Base-by-base conservation (phyloP, 305 asterid genomes). In the Solanum chacoense region DNA sequence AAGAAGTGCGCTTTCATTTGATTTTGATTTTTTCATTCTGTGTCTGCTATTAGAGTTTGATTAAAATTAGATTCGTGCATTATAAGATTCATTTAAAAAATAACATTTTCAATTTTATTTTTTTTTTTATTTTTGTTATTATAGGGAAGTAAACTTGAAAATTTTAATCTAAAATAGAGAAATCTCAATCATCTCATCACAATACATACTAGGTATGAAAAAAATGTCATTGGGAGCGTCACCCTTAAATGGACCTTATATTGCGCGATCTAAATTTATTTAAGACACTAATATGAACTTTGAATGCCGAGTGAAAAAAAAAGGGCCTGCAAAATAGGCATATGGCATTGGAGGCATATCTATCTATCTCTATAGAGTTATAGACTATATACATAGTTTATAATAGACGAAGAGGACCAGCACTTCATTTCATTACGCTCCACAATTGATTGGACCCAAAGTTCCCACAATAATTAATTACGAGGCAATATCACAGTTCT, bases 281-380 rank as follows among this genome's bases (percentile, higher is more conserved):
- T 2, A 2, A 5, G 1, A 45, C 59, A 13, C 7, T 5, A 45
- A 13, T 45, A 45, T 45, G 1, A 5, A 0, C 20, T 5, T 0
- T 3, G 3, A 45, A 5, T 45, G 3, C 0, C 20, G 0, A 5
- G 3, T 0, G 4, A 1, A 38, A 9, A 11, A 11, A 69, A 71
- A 71, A 69, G 7, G 5, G 35, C 11, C 34, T 71, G 35, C 76
- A 71, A 28, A 26, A 12, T 12, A 28, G 76, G 9, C 35, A 71
- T 28, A 71, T 28, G 16, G 28, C 16, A 28, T 3, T 71, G 36
- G 76, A 71, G 76, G 35, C 76, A 71, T 71, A 69, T 69, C 32
- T 0, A 63, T 63, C 50, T 12, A 1, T 59, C 10, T 4, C 28
- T 67, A 69, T 69, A 65, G 73, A 65, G 63, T 10, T 65, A n/a